Evolutionary conservation across 768 basidiomycete species (phyloP).

Genomic region (Lactifluus echinatus): DNA sequence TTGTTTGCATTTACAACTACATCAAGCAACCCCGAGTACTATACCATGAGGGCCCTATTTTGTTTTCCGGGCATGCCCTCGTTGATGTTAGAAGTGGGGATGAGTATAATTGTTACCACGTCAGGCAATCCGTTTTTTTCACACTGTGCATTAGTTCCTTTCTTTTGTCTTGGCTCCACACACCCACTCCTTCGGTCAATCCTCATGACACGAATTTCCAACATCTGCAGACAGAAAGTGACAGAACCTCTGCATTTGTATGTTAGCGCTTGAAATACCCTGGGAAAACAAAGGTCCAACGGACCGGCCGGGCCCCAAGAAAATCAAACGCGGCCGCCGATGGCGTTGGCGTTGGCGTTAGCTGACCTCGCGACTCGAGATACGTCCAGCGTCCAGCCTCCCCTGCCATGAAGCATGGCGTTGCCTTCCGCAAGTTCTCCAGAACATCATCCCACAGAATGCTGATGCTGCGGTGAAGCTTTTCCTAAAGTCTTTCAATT

Average conservation of each 20-base stretch:
- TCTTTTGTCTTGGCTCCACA: neutral
- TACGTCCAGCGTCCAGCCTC: no score
- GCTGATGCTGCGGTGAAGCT: constrained; percentile 78
- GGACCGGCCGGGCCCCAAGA: neutral
- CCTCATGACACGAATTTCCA: neutral
- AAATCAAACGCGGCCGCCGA: neutral
- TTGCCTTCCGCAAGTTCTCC: constrained; percentile 87
- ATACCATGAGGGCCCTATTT: constrained; percentile 8
- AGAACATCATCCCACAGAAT: constrained; percentile 87
- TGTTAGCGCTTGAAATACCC: no score
- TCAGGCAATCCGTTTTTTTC: neutral
- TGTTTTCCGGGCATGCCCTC: constrained; percentile 7
- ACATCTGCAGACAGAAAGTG: neutral
- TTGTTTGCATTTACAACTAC: neutral
- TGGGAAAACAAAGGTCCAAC: neutral
- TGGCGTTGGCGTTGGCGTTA: no score
- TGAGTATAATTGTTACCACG: neutral
- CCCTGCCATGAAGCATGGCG: constrained; percentile 92
- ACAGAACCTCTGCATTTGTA: neutral
- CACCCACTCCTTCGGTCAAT: neutral
- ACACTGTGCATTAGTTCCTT: neutral
- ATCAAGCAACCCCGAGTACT: neutral
- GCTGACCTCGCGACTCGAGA: no score
- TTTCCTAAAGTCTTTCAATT: neutral
- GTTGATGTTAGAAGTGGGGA: neutral